A percentile compares a stretch with the other conserved stretches of the same genome.
Evolutionary conservation across 495 filamentous ascomycete species (phyloP).

Genomic region (Penicillium diatomitis): DNA sequence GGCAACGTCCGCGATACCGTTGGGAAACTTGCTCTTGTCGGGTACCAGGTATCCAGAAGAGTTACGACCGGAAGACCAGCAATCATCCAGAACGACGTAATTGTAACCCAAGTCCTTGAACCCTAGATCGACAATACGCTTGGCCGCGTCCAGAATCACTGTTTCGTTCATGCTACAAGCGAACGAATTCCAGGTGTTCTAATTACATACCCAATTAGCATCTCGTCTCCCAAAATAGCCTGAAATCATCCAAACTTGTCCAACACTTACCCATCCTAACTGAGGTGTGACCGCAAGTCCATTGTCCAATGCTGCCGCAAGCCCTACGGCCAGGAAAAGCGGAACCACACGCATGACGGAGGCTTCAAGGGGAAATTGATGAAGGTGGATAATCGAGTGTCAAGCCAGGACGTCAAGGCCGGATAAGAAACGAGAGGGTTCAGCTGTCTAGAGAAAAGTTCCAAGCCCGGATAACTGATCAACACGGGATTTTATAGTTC

Average conservation of each 20-base stretch:
- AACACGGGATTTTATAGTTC: too few relatives aligned
- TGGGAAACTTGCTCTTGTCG: constrained; percentile 34
- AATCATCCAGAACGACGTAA: constrained; percentile 49
- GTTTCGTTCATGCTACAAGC: constrained; percentile 42
- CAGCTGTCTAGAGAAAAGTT: too few relatives aligned
- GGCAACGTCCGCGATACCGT: constrained; percentile 39
- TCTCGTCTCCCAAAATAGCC: too few relatives aligned
- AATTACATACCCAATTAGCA: too few relatives aligned
- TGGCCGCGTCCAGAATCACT: constrained; percentile 36
- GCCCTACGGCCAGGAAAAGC: constrained; percentile 8
- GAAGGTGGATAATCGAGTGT: neutral
- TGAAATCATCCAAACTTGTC: neutral
- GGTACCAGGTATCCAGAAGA: constrained; percentile 30
- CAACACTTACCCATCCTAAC: constrained; percentile 27
- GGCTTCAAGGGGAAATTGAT: neutral
- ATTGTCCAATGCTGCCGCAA: constrained; percentile 26
- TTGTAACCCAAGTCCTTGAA: constrained; percentile 47
- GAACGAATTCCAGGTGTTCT: constrained; percentile 48
- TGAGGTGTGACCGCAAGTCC: constrained; percentile 32
- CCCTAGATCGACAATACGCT: constrained; percentile 40
- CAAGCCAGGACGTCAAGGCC: too few relatives aligned
- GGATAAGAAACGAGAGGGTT: too few relatives aligned
- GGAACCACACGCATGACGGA: constrained; percentile 1
- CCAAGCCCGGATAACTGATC: too few relatives aligned
- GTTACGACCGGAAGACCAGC: constrained; percentile 32